These are phyloP conservation scores for Passiflora organensis DNA, from an alignment of 345 rosid species.

Conservation along the genomic window DNA sequence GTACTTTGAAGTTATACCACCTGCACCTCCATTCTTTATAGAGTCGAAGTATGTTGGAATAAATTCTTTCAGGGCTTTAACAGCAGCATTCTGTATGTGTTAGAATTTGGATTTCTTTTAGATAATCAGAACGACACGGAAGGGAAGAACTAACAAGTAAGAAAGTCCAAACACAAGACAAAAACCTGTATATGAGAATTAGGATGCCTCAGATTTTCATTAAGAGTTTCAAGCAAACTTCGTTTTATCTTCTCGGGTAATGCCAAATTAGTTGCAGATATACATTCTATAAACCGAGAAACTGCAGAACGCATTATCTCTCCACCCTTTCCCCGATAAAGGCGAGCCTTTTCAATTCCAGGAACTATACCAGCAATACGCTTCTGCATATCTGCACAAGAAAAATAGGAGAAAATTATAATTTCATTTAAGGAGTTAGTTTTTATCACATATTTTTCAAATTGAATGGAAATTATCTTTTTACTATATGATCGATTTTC, in stretches of 20 bases:
- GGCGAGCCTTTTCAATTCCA: conserved; percentile 94
- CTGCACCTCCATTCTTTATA: conserved; percentile 27
- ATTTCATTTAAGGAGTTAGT: too few species aligned
- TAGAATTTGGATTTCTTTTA: not conserved
- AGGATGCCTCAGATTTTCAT: conserved; percentile 89
- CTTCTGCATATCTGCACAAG: conserved; percentile 60
- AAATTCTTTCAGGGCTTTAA: conserved; percentile 65
- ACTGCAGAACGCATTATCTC: conserved; percentile 98
- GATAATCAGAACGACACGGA: conserved; percentile 3
- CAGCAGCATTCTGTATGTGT: conserved; percentile 61
- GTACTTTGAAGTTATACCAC: conserved; percentile 51
- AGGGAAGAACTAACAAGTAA: conserved; percentile 5
- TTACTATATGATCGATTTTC: too few species aligned
- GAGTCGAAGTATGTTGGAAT: conserved; percentile 47
- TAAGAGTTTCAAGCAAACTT: conserved; percentile 65
- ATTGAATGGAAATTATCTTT: too few species aligned
- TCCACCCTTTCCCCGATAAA: conserved; percentile 98
- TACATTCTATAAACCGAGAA: conserved; percentile 82
- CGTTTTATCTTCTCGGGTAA: conserved; percentile 63
- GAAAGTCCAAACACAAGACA: conserved; percentile 19
- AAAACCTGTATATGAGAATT: conserved; percentile 90
- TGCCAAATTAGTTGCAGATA: conserved; percentile 51
- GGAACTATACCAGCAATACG: conserved; percentile 68
- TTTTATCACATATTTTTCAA: too few species aligned
- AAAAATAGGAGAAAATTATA: not conserved